Evolutionary conservation across 78 protist genomes (phyloP), one percentile per base, ranked within the genome.

Genomic region (Cavenderia fasciculata): DNA sequence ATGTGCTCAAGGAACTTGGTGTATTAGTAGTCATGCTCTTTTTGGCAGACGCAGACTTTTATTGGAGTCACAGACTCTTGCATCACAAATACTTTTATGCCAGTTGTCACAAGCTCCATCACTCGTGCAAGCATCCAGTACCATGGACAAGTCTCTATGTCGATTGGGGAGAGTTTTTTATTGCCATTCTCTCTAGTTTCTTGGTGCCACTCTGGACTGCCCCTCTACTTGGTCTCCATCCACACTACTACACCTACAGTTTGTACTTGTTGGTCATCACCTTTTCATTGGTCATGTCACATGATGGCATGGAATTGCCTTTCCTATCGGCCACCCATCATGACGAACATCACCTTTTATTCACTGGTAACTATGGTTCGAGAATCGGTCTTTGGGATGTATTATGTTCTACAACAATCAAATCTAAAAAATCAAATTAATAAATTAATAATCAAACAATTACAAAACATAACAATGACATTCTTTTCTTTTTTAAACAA

Each of bases 81-180:
- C 71, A 63, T 63, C 10, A 21, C 19, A 12, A 12, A 43, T 44
- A 8, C 38, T 12, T 63, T 29, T 63, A 63, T 63, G 33, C 33
- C 19, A 40, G 10, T 29, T 12, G 71, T 19, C 71, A 63, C 71
- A 63, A 63, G 21, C 71, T 63, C 10, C 71, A 63, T n/a, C 71
- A 63, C 33, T 21, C 71, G 7, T n/a, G 19, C 19, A 63, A 12
- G 19, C 19, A 12, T 14, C 71, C 71, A 40, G 21, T 63, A 12
- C 19, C 71, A 19, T 63, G 71, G 71, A 63, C 71, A 14, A n/a
- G 33, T 19, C 49, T 63, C 46, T 63, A 63, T 29, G 71, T 63
- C 10, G 33, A 63, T 10, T n/a, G 27, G 19, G 71, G 10, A 12
- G 71, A 63, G 71, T 63, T 63, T 43, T 12, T 63, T 29, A 21